Percentiles rank a stretch among this genome's conserved stretches.
Evolutionary conservation across 2,329 filamentous ascomycete genomes (phyloP).

Genomic region (Phialophora macrospora): DNA sequence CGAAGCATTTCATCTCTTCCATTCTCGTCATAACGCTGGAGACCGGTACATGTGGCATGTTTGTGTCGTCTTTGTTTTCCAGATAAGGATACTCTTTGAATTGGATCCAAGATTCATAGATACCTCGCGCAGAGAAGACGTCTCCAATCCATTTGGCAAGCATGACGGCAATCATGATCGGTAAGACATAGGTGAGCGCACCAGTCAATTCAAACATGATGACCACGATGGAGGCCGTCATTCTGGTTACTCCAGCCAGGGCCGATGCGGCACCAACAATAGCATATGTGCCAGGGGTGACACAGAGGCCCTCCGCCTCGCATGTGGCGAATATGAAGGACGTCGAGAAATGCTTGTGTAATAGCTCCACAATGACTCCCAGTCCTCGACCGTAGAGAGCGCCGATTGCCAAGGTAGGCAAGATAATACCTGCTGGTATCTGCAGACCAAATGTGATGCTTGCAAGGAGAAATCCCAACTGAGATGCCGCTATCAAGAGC

Average conservation of each 20-base stretch:
- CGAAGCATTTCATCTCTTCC: slow-evolving; percentile 87
- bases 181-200: slow-evolving; percentile 91
- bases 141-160: slow-evolving; percentile 98
- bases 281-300: slow-evolving; percentile 93
- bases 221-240: slow-evolving; percentile 97
- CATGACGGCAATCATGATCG: slow-evolving; percentile 99
- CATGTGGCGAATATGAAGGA: slow-evolving; percentile 80
- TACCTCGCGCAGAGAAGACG: slow-evolving; percentile 86
- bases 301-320: slow-evolving; percentile 81
- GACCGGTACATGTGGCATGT: slow-evolving; percentile 82
- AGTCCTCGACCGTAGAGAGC: slow-evolving; percentile 87
- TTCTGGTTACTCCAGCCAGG: slow-evolving; percentile 89
- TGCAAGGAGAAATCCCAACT: slow-evolving; percentile 83
- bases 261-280: slow-evolving; percentile 94
- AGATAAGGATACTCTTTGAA: slow-evolving; percentile 95
- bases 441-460: slow-evolving; percentile 90
- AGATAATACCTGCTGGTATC: slow-evolving; percentile 91
- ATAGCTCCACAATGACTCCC: slow-evolving; percentile 86
- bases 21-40: slow-evolving; percentile 88
- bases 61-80: slow-evolving; percentile 81
- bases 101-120: slow-evolving; percentile 98
- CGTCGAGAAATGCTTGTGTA: slow-evolving; percentile 77
- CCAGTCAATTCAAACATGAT: slow-evolving; percentile 99
- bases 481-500: slow-evolving; percentile 77
- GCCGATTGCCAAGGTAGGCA: slow-evolving; percentile 95